phyloP scores from a whole-genome alignment of 1,284 basidiomycete genomes.

The Ceraceosorus guamensis region DNA sequence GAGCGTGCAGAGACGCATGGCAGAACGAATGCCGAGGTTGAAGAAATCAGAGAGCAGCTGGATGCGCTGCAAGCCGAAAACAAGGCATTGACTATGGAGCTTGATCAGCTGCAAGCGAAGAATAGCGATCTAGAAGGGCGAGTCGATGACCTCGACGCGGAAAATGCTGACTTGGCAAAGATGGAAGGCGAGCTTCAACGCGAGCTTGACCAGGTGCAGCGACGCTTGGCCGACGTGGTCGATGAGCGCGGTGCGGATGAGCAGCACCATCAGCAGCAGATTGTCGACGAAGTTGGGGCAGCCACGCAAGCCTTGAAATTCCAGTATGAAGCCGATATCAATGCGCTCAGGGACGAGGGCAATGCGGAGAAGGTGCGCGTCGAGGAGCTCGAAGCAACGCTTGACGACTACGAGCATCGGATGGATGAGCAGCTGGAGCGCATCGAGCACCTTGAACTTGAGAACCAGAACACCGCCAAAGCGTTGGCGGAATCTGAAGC shows the following conservation, averaged over 20 bases:
- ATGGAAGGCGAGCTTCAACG: no score
- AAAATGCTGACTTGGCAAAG: no score
- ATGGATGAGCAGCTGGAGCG: conserved; percentile 22
- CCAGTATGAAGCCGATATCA: conserved; percentile 5
- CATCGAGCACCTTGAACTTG: conserved; percentile 49
- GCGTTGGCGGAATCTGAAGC: conserved; percentile 19
- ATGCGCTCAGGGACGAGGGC: conserved; percentile 30
- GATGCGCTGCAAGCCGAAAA: conserved; percentile 26
- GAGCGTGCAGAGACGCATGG: conserved; percentile 8
- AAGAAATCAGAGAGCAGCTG: conserved; percentile 16
- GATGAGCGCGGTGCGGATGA: no score
- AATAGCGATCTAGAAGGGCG: not conserved
- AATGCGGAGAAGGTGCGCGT: conserved; percentile 32
- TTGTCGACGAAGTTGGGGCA: no score
- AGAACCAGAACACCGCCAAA: conserved; percentile 38
- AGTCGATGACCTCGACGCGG: no score
- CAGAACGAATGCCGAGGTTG: conserved; percentile 9
- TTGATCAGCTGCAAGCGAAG: conserved; percentile 11
- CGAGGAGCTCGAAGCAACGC: conserved; percentile 10
- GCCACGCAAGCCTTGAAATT: no score
- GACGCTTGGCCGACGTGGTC: not conserved
- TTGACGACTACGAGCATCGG: conserved; percentile 35
- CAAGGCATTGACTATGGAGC: conserved; percentile 25
- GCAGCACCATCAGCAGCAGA: no score
- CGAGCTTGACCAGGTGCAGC: conserved; percentile 2